These are phyloP conservation scores for Leucosporidium scottii DNA, from an alignment of 768 basidiomycete genomes.

Conservation along the genomic window DNA sequence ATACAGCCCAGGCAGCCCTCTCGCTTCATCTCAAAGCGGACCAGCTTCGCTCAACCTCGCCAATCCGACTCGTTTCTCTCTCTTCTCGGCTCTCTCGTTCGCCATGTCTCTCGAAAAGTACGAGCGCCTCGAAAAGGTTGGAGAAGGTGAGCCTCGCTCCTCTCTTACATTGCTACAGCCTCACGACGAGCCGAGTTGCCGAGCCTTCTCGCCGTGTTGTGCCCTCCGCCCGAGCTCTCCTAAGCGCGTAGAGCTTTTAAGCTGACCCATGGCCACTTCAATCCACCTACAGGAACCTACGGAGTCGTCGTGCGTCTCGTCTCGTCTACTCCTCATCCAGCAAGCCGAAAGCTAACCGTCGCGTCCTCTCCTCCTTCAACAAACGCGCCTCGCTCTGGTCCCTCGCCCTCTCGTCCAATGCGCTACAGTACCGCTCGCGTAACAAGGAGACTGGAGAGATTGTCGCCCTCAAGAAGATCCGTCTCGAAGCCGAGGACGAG, in stretches of 20 bases:
- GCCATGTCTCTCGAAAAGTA: conserved; percentile 33
- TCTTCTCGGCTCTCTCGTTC: not conserved
- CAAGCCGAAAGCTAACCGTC: too few species aligned
- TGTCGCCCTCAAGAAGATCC: conserved; percentile 97
- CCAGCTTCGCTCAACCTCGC: too few species aligned
- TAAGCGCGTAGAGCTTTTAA: too few species aligned
- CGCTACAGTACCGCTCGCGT: conserved; percentile 68
- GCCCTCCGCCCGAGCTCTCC: not conserved
- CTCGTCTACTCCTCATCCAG: not conserved
- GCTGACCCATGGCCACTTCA: not conserved
- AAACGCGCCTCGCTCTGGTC: too few species aligned
- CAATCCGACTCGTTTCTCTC: not conserved
- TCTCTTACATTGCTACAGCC: not conserved
- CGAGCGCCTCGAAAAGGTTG: conserved; percentile 34
- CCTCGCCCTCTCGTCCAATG: too few species aligned
- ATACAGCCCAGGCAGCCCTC: too few species aligned
- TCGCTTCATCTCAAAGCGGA: too few species aligned
- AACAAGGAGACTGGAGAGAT: conserved; percentile 70
- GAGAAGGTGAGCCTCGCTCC: conserved; percentile 24
- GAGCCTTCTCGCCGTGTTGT: not conserved
- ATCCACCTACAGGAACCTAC: conserved; percentile 66
- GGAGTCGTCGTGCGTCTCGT: conserved; percentile 63
- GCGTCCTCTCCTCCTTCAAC: too few species aligned
- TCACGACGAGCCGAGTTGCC: not conserved
- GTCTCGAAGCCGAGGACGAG: conserved; percentile 96